Percentiles rank a stretch among this genome's conserved stretches.
These are phyloP conservation scores for Pseudodiploospora longispora DNA, from an alignment of 2,329 filamentous ascomycete genomes.

Conservation along the genomic window DNA sequence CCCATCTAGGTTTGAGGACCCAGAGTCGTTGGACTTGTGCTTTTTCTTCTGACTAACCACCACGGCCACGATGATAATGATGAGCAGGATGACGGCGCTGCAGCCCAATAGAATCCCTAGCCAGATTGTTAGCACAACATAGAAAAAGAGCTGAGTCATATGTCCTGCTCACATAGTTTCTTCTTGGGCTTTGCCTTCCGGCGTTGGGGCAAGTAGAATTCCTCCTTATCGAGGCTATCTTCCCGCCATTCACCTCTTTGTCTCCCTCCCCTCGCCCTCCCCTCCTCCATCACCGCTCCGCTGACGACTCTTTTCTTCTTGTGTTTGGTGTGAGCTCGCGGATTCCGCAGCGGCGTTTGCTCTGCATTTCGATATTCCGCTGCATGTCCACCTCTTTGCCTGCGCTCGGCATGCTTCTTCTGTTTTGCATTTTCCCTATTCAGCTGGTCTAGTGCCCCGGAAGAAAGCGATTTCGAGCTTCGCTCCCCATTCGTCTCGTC, in stretches of 20 bases:
- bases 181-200: constrained; percentile 44
- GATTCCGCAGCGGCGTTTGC: constrained; percentile 11
- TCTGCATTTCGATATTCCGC: constrained; percentile 19
- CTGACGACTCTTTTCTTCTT: constrained; percentile 59
- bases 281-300: constrained; percentile 62
- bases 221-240: constrained; percentile 41
- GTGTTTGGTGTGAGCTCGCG: constrained; percentile 28
- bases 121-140: constrained; percentile 13
- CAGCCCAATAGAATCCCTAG: constrained; percentile 49
- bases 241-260: constrained; percentile 34
- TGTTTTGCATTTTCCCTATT: constrained; percentile 50
- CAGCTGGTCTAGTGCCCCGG: constrained; percentile 57
- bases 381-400: constrained; percentile 8
- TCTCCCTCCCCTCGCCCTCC: constrained; percentile 35
- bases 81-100: constrained; percentile 48
- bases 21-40: constrained; percentile 15
- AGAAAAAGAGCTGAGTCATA: neutral
- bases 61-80: constrained; percentile 61
- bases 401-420: constrained; percentile 37
- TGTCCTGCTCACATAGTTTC: constrained; percentile 47
- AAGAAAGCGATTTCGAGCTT: constrained; percentile 28
- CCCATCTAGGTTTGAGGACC: constrained; percentile 35
- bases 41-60: constrained; percentile 56
- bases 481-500: constrained; percentile 24
- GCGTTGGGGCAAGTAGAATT: constrained; percentile 32